These are phyloP conservation scores for Stemphylium lycopersici DNA, from an alignment of 2,329 filamentous ascomycete species.

Conservation along the genomic window DNA sequence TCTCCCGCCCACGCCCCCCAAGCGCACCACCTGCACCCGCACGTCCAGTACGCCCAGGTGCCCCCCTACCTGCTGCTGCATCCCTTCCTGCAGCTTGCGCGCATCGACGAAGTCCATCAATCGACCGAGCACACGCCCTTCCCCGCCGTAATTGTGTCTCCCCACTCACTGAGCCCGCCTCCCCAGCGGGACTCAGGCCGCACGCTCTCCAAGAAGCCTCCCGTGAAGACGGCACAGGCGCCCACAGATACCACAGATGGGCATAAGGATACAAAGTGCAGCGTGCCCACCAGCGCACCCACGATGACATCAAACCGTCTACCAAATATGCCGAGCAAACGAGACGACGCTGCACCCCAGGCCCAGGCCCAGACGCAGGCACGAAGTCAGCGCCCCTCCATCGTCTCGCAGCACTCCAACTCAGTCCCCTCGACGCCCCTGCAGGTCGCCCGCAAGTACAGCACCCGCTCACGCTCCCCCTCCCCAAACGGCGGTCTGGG, in stretches of 20 bases:
- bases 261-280: slow-evolving; percentile 39
- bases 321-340: slow-evolving; percentile 38
- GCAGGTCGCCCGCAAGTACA: slow-evolving; percentile 83
- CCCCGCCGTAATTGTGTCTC: slow-evolving; percentile 50
- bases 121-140: slow-evolving; percentile 24
- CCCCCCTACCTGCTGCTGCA: slow-evolving; percentile 34
- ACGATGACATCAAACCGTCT: slow-evolving; percentile 47
- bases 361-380: slow-evolving; percentile 12
- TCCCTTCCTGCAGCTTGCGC: slow-evolving; percentile 38
- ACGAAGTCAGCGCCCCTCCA: slow-evolving; percentile 53
- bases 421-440: slow-evolving; percentile 94
- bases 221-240: slow-evolving; percentile 35
- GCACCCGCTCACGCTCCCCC: slow-evolving; percentile 75
- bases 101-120: slow-evolving; percentile 36
- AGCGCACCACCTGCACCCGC: slow-evolving; percentile 15
- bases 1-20: slow-evolving; percentile 14
- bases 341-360: slow-evolving; percentile 29
- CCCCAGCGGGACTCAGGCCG: slow-evolving; percentile 41
- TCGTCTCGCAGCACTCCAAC: slow-evolving; percentile 73
- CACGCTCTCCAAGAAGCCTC: slow-evolving; percentile 38
- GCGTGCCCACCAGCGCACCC: slow-evolving; percentile 45
- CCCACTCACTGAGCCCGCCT: slow-evolving; percentile 42
- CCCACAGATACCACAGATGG: slow-evolving; percentile 46
- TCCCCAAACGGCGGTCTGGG: slow-evolving; percentile 75
- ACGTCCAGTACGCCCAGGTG: slow-evolving; percentile 16